phyloP scores from a whole-genome alignment of 176 grass and related monocot genomes.

The Bromus sterilis region DNA sequence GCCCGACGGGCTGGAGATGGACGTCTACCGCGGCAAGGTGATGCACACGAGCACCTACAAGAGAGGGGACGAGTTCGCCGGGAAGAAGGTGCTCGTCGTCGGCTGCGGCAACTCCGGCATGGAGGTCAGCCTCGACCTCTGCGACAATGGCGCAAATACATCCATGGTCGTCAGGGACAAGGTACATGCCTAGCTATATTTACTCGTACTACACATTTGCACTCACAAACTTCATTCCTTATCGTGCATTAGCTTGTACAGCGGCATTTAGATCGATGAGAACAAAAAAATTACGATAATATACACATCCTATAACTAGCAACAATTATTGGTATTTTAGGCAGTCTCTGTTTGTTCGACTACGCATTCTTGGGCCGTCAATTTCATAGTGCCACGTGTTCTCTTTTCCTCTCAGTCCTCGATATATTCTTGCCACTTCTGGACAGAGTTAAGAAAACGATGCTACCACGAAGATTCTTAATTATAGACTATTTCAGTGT shows the following conservation, averaged over 20 bases:
- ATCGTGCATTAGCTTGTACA: not conserved
- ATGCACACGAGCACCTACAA: conserved; percentile 79
- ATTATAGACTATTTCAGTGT: too few relatives aligned
- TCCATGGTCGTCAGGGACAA: conserved; percentile 92
- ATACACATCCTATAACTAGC: too few relatives aligned
- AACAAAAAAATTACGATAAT: not conserved
- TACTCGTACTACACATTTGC: not conserved
- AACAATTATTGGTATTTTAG: not conserved
- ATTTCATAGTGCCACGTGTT: not conserved
- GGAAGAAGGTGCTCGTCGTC: conserved; percentile 76
- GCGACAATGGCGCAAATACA: conserved; percentile 57
- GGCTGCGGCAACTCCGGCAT: conserved; percentile 95
- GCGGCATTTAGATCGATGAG: not conserved
- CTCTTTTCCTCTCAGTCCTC: not conserved
- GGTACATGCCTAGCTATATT: conserved; percentile 28
- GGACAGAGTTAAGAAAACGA: too few relatives aligned
- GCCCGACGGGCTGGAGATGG: conserved; percentile 32
- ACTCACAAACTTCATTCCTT: not conserved
- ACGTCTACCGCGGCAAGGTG: conserved; percentile 23
- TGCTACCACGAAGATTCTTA: too few relatives aligned
- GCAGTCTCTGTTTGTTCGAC: not conserved
- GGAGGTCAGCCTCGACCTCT: conserved; percentile 94
- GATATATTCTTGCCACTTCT: not conserved
- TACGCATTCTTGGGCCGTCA: not conserved
- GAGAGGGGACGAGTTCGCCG: conserved; percentile 55